Percentiles rank a stretch among this genome's conserved stretches.
Evolutionary conservation across 2,329 filamentous ascomycete genomes (phyloP).

Genomic region (Passalora sequoiae): DNA sequence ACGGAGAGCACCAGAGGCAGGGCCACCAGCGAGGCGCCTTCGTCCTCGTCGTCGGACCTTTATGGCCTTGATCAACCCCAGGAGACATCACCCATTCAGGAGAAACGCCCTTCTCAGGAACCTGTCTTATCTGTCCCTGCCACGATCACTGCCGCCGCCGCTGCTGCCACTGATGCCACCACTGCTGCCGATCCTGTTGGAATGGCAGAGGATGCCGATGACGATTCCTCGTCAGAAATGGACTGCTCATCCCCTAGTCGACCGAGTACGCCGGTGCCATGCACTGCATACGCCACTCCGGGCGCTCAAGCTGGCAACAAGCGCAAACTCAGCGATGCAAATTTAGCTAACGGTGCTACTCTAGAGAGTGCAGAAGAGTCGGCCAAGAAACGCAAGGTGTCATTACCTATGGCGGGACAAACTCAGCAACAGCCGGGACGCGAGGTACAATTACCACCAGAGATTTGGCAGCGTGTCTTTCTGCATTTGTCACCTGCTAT

Average conservation of each 20-base stretch:
- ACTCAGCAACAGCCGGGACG: constrained; percentile 1
- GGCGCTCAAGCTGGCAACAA: constrained; percentile 24
- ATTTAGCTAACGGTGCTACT: constrained; percentile 9
- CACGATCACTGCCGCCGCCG: neutral
- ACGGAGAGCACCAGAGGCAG: constrained; percentile 13
- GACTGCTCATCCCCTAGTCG: constrained; percentile 27
- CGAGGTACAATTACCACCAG: constrained; percentile 16
- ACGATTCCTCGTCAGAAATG: constrained; percentile 27
- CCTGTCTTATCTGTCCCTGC: neutral
- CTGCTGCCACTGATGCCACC: constrained; percentile 3
- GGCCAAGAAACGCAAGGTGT: constrained; percentile 24
- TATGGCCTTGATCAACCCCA: constrained; percentile 13
- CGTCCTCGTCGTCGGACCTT: constrained; percentile 14
- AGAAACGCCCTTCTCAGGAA: neutral
- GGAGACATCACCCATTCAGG: neutral
- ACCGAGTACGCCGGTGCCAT: constrained; percentile 16
- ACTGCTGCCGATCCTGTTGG: neutral
- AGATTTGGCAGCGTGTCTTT: constrained; percentile 34
- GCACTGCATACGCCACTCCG: constrained; percentile 5
- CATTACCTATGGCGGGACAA: neutral
- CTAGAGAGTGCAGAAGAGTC: constrained; percentile 10
- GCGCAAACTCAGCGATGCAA: constrained; percentile 27
- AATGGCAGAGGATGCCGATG: constrained; percentile 10
- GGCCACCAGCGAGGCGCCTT: constrained; percentile 14
- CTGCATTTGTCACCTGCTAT: constrained; percentile 29